Evolutionary conservation across 768 basidiomycete genomes (phyloP).

Genomic region (Tremella fuciformis): DNA sequence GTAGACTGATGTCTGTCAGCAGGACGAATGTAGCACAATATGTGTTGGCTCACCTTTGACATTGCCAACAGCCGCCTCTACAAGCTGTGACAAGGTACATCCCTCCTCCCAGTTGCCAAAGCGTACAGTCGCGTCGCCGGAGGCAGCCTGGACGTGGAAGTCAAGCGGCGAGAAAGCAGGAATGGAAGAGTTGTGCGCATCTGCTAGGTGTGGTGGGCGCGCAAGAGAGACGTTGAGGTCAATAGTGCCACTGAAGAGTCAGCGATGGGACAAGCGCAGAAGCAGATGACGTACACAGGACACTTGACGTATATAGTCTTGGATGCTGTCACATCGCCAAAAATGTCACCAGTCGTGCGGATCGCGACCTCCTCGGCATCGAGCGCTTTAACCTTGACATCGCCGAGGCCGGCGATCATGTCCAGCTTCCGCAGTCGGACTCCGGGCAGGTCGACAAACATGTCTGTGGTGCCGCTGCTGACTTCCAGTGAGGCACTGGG

Average conservation of each 20-base stretch:
- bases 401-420: background rate
- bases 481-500: background rate
- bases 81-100: background rate
- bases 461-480: background rate
- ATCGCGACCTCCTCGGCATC: background rate
- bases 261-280: background rate
- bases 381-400: background rate
- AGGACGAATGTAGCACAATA: no score
- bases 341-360: background rate
- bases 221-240: conserved; percentile 1
- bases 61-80: background rate
- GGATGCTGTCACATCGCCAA: background rate
- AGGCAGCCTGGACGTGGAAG: background rate
- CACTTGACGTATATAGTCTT: background rate
- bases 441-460: background rate
- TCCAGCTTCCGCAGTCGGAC: background rate
- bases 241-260: background rate
- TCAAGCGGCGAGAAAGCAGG: no score
- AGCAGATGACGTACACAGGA: background rate
- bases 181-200: no score
- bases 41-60: background rate
- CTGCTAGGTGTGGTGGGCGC: background rate
- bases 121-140: background rate
- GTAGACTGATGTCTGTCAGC: background rate
- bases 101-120: background rate